Evolutionary conservation across 306 rosid species (phyloP), one percentile per base, ranked within the genome.

Genomic region (Senna tora): DNA sequence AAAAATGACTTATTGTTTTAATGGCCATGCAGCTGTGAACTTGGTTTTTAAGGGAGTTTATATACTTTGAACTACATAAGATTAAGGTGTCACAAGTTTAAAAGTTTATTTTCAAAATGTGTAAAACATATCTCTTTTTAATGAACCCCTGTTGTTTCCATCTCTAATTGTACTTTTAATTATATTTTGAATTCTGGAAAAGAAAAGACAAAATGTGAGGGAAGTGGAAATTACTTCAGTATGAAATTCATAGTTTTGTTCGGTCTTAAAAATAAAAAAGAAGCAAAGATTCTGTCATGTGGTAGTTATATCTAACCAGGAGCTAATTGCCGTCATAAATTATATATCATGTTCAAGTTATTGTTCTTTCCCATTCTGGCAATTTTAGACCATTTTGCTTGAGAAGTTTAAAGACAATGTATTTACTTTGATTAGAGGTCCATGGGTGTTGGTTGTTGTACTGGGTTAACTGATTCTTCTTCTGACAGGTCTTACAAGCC

Each of bases 401-500:
- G 63, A 30, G 36, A 7, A 16, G 33, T 63, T 77, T 54, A 28
- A 19, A 16, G 39, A 50, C 25, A 17, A 5, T 51, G 20, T 20
- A 42, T 47, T 7, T 71, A 14, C 39, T 32, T 34, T 58, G 58
- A 66, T 66, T n/a, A 19, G 70, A 21, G 73, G 38, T 41, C 32
- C 59, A 70, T 71, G 33, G 67, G 65, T 30, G 58, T 70, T 33
- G 17, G 66, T 65, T 69, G 15, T 43, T 71, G 59, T 62, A 45
- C 57, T 64, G 61, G 72, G 67, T 71, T 80, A 12, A 78, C 52
- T 50, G 61, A 19, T 79, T 56, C 47, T 50, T 82, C 77, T 83
- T 71, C 58, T 69, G 32, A 58, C 72, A 91, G 97, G 96, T 91
- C 38, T 79, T 94, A 68, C 98, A 86, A 80, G 93, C 96, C 56